Evolutionary conservation across 2,329 filamentous ascomycete genomes (phyloP), one percentile per base, ranked within the genome.

Genomic region (Alternaria panax): DNA sequence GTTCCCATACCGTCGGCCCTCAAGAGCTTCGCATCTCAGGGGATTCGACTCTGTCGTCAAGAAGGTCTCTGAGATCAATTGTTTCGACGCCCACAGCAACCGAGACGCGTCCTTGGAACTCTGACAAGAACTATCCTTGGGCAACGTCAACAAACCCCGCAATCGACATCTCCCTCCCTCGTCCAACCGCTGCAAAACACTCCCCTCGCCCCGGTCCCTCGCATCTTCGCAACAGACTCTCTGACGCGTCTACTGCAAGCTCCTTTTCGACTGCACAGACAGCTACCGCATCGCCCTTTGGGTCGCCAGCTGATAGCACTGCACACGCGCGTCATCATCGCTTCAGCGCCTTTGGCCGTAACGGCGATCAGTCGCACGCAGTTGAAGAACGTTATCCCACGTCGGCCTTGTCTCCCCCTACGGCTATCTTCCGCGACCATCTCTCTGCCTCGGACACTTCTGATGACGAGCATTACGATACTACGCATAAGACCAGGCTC

Each of bases 371-470:
- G 36, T 54, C 71, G 50, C 74, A 78, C 67, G 77, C 75, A 51
- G 77, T 78, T 27, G 82, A 82, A 40, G 82, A 84, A 57, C 80
- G 82, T 25, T 84, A 84, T 65, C 82, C 82, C 25, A 82, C 80
- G 9, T 81, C 80, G 51, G 78, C 78, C 46, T 71, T 83, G 30
- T 79, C 76, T 18, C 79, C 81, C 42, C 82, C 82, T 11, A 66
- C 72, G 30, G 64, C 65, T 18, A 67, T 70, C 61, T 68, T 70
- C 57, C 59, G 66, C 27, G 69, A 72, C 30, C 60, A 71, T 47
- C 63, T 71, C 42, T 70, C 69, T 38, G 45, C 59, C 18, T 70
- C 66, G 18, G 67, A 73, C 36, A 68, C 57, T 5, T 73, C 68
- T 41, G 72, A 75, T 60, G 73, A 74, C 59, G 72, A 74, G 20